Base-by-base conservation (phyloP, 495 filamentous ascomycete genomes). In the Penicilliopsis zonata region DNA sequence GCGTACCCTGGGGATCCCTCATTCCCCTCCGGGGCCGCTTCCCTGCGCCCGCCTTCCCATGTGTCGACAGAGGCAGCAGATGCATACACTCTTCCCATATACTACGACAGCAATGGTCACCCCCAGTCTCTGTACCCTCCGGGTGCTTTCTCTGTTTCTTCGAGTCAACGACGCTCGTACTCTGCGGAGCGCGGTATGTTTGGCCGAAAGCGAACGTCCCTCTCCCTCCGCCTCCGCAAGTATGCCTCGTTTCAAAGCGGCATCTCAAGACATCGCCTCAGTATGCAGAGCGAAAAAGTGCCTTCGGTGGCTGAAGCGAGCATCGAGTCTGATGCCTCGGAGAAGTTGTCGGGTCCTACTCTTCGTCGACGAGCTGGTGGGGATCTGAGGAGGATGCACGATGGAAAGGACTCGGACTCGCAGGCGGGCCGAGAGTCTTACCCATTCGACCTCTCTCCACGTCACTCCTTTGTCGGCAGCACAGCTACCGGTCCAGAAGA, bases 321-420 rank as follows among this genome's bases (percentile, higher is more conserved):
- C 36, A 45, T 52, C 13, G 49, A 42, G 4, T 58, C 54, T 12
- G 60, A 62, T 24, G 31, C 46, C 19, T 27, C 41, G n/a, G 57
- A 63, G 21, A 60, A 52, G 33, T 47, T 50, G 20, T 44, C 52
- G 5, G 59, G 53, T 9, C 67, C 62, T 29, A 69, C 82, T 37
- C 74, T 98, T 24, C 74, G 90, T 35, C 72, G 90, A 47, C 73
- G 83, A 17, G 92, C 88, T 12, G 90, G 90, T 30, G 86, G 90
- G 21, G 79, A 96, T 59, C 62, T 98, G 31, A 76, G 85, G 40
- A 83, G 79, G 15, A 84, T 76, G 30, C 67, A 73, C 17, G 83
- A 80, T 48, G 78, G 82, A 15, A 71, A 73, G 38, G 82, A 86
- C 24, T 46, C 82, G 5, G 73, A 81, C 29, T 51, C 64, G 20